These are phyloP conservation scores for Rhizopogon sp. DNA, from an alignment of 768 basidiomycete species.

Conservation along the genomic window DNA sequence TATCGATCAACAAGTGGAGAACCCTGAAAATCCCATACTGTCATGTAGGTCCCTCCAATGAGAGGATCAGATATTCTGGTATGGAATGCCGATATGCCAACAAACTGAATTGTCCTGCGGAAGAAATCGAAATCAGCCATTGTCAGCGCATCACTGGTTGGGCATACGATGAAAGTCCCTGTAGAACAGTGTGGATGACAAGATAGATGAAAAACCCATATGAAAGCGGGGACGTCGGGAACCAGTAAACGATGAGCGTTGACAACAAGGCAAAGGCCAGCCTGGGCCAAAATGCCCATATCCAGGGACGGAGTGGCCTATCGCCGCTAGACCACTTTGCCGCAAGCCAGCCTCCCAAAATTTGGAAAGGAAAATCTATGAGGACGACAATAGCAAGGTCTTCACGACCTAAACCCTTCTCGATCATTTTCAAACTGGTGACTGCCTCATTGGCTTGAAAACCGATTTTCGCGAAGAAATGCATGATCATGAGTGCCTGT, in stretches of 20 bases:
- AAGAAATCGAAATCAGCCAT: constrained; percentile 9
- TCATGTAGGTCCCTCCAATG: constrained; percentile 99
- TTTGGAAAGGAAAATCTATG: constrained; percentile 97
- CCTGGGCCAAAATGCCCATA: constrained; percentile 87
- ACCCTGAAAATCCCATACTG: constrained; percentile 46
- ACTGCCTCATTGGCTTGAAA: constrained; percentile 93
- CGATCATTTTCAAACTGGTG: constrained; percentile 89
- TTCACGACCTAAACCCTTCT: constrained; percentile 93
- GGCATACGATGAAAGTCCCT: constrained; percentile 80
- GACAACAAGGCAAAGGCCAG: constrained; percentile 67
- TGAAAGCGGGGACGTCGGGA: constrained; percentile 74
- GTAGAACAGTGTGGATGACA: constrained; percentile 74
- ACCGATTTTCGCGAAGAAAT: constrained; percentile 90
- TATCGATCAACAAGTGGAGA: not conserved
- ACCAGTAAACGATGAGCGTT: constrained; percentile 75
- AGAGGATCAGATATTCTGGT: constrained; percentile 93
- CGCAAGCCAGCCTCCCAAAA: constrained; percentile 89
- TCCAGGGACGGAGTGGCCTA: constrained; percentile 79
- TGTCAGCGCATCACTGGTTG: not conserved
- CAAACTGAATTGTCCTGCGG: constrained; percentile 92
- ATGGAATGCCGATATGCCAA: constrained; percentile 98
- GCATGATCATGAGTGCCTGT: constrained; percentile 79
- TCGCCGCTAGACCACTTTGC: constrained; percentile 87
- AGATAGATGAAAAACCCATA: constrained; percentile 76
- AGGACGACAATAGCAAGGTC: constrained; percentile 94